Evolutionary conservation across 176 grass and related monocot genomes (phyloP), one percentile per base, ranked within the genome.

Genomic region (Neostapfia colusana): DNA sequence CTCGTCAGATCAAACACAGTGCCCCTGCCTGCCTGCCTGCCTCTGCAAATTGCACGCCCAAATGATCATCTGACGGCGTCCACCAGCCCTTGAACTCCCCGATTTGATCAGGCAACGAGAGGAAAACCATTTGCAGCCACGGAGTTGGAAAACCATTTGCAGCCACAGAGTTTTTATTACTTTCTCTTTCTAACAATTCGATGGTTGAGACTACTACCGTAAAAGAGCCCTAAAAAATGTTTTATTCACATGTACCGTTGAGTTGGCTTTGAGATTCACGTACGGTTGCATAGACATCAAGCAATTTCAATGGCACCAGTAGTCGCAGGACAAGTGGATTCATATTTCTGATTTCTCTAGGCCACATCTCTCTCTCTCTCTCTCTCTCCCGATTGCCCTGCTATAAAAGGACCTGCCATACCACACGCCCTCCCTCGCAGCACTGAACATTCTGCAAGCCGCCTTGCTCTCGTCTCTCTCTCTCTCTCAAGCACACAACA

Each of bases 391-490:
- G 54, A 13, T 8, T 43, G 13, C 3, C 35, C 36, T 63, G 61
- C 69, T 88, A 88, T 83, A 88, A 88, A 88, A 83, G 69, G 69
- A 8, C 62, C 35, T 60, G 15, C 42, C 63, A 69, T 11, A 41
- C 66, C 55, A 81, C 65, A 79, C 69, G 18, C 60, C 10, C 25
- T 55, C 37, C 3, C 31, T 50, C 74, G 21, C 68, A 62, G 21
- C 68, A 62, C 62, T 53, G 62, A 78, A 66, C 62, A 78, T 78
- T 40, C 75, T 66, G 66, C 62, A 65, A 65, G 13, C 45, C 61
- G 24, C 62, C 27, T n/a, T n/a, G n/a, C n/a, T 39, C 31, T 7
- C 17, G 18, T 18, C 17, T 27, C 28, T 31, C 6, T 5, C 41
- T 50, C 51, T 41, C 39, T n/a, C 24, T 12, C 10, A 6, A 43